Base-by-base conservation (phyloP, 1,284 basidiomycete species). In the Mixia osmundae region DNA sequence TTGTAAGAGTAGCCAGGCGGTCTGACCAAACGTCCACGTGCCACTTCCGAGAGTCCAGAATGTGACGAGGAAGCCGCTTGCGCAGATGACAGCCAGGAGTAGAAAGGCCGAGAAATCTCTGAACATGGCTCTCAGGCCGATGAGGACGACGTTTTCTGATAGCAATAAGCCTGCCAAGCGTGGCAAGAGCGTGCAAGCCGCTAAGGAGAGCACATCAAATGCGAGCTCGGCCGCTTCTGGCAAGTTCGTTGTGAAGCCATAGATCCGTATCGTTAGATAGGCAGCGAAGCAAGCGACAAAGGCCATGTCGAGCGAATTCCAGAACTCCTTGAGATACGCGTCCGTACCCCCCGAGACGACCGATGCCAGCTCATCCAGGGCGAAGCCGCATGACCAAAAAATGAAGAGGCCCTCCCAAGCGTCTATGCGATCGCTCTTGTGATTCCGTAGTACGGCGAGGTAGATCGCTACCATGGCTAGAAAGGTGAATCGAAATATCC, bases 1-100 rank as follows among this genome's bases (percentile, higher is more conserved):
- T 37, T 46, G 45, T 18, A 50, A 36, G 38, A 50, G 36, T 9
- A 51, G 39, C 50, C 50, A 51, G 2, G 42, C 28, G 19, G 46
- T 40, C 12, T 43, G 32, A 2, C 42, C 37, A 4, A 42, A 18
- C 10, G 35, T 25, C 39, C 44, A 41, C 0, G 18, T 33, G 4
- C 41, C 31, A 26, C 42, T 38, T 1, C 33, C 38, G 4, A 51
- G 41, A 14, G 46, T 37, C 24, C 31, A 43, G 25, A 51, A 42
- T 0, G 48, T 40, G 27, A 44, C 34, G 25, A 46, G 37, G 41
- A 51, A 51, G 1, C 50, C 50, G 18, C 39, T 42, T 1, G 47
- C 45, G 1, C 40, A 42, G 12, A 50, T 25, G 14, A 40, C 38
- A 1, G 44, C 45, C 8, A 51, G 32, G n/a, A 39, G 36, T 29